phyloP scores from a whole-genome alignment of 352 stramenopile species.

The Globisporangium rhizosaccharum region DNA sequence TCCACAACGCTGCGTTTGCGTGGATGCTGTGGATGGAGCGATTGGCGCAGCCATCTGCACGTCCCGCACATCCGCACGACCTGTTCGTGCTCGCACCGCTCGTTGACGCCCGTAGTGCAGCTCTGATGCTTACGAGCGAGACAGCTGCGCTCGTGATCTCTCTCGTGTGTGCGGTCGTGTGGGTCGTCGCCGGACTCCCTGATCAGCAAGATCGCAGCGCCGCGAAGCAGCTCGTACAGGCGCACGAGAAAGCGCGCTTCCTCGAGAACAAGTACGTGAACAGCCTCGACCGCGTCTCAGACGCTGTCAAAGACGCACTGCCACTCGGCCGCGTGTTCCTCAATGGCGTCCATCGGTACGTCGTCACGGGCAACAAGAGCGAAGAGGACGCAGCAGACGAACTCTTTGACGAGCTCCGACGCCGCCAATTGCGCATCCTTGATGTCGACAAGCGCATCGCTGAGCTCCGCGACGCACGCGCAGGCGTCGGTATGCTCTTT shows the following conservation, averaged over 20 bases:
- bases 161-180: conserved; percentile 27
- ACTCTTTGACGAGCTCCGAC: conserved; percentile 48
- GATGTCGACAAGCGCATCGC: conserved; percentile 39
- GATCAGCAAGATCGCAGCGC: conserved; percentile 33
- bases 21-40: conserved; percentile 23
- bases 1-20: conserved; percentile 45
- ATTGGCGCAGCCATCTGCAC: conserved; percentile 1
- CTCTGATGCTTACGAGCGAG: conserved; percentile 16
- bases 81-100: conserved; percentile 15
- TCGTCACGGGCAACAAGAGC: conserved; percentile 60
- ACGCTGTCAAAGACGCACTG: conserved; percentile 23
- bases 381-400: conserved; percentile 72
- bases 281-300: conserved; percentile 30
- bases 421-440: conserved; percentile 27
- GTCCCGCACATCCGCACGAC: conserved; percentile 16
- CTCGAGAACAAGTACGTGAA: conserved; percentile 63
- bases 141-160: conserved; percentile 36
- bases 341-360: conserved; percentile 62
- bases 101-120: not conserved
- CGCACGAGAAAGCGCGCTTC: conserved; percentile 22
- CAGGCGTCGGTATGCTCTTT: conserved; percentile 32
- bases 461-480: conserved; percentile 19
- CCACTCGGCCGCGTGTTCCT: conserved; percentile 55
- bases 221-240: conserved; percentile 20
- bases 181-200: conserved; percentile 21